Evolutionary conservation across 345 rosid genomes (phyloP).

Genomic region (Aegle marmelos): DNA sequence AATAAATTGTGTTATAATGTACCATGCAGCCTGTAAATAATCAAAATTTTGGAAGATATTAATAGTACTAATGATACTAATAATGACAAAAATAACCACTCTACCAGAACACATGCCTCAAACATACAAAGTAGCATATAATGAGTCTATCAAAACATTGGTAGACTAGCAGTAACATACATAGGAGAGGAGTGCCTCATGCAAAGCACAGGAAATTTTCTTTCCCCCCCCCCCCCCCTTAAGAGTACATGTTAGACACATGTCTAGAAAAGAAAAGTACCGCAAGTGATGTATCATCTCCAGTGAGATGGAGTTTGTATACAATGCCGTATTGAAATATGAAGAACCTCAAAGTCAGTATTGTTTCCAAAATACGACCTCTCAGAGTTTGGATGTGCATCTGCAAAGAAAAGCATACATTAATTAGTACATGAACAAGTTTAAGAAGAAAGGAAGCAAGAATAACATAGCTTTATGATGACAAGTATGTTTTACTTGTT

Average conservation of each 20-base stretch:
- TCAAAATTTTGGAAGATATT: not conserved
- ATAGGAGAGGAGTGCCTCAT: not conserved
- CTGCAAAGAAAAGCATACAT: constrained; percentile 38
- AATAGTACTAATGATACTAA: not conserved
- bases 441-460: not conserved
- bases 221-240: no score
- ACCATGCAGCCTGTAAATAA: not conserved
- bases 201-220: not conserved
- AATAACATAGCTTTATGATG: not conserved
- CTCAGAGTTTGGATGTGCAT: constrained; percentile 85
- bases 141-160: not conserved
- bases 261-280: constrained; percentile 38
- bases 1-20: not conserved
- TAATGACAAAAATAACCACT: not conserved
- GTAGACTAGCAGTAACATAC: not conserved
- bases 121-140: not conserved
- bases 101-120: not conserved
- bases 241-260: not conserved
- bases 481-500: not conserved
- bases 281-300: constrained; percentile 64
- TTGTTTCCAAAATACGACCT: constrained; percentile 90
- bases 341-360: constrained; percentile 82
- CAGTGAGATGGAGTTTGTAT: constrained; percentile 85
- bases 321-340: constrained; percentile 94
- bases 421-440: not conserved